phyloP scores from a whole-genome alignment of 2,329 filamentous ascomycete genomes.

The Pseudocercospora fuligena region DNA sequence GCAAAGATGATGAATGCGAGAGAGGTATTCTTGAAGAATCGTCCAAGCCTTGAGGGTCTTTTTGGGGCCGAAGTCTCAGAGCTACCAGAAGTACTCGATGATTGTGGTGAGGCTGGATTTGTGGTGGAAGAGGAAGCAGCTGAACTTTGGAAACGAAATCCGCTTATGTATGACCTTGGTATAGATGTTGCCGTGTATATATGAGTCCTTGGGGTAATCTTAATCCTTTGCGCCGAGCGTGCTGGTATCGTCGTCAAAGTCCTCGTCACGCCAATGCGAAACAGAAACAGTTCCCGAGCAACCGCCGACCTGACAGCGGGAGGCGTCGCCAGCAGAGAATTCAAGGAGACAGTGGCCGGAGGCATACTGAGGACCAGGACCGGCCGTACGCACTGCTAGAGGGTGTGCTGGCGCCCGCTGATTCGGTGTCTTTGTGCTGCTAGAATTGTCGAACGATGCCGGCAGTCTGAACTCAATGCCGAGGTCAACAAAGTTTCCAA shows the following conservation, averaged over 20 bases:
- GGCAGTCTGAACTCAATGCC: not conserved
- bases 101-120: conserved; percentile 3
- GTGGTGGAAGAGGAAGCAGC: conserved; percentile 13
- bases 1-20: conserved; percentile 56
- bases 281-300: conserved; percentile 21
- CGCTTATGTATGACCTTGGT: conserved; percentile 20
- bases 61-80: conserved; percentile 10
- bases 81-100: conserved; percentile 7
- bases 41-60: conserved; percentile 16
- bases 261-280: conserved; percentile 24
- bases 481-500: conserved; percentile 3
- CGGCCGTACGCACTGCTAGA: conserved; percentile 16
- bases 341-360: conserved; percentile 9
- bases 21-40: conserved; percentile 47
- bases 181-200: conserved; percentile 23
- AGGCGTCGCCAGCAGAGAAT: conserved; percentile 25
- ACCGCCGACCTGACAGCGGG: conserved; percentile 27
- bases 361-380: conserved; percentile 2
- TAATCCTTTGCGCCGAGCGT: conserved; percentile 17
- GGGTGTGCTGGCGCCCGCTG: not conserved
- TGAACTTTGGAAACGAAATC: conserved; percentile 21
- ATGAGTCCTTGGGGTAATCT: conserved; percentile 13
- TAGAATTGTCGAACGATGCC: conserved; percentile 8
- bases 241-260: conserved; percentile 25
- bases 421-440: not conserved